Percentiles rank a stretch among this genome's conserved stretches.
Conservation (phyloP, 1,284 basidiomycete species). For the Rhodotorula mucilaginosa region DNA sequence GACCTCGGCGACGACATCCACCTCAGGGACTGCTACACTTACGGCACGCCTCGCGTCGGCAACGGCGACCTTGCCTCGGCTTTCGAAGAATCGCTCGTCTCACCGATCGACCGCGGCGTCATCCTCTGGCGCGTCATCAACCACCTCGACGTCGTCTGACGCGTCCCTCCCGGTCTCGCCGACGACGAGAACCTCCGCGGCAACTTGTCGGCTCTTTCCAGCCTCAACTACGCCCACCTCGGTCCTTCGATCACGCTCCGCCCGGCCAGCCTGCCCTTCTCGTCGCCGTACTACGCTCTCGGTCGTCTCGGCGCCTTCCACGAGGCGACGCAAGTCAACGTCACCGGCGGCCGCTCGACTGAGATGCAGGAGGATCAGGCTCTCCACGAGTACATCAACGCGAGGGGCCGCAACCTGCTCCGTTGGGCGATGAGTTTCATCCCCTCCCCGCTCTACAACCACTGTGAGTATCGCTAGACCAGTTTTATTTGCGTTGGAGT, state of each 20-base stretch:
- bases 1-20: constrained; percentile 30
- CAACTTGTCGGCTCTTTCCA: constrained; percentile 5
- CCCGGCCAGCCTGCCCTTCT: background rate
- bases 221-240: constrained; percentile 28
- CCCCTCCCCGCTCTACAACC: constrained; percentile 19
- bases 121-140: constrained; percentile 35
- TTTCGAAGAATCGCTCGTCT: constrained; percentile 21
- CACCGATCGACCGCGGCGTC: constrained; percentile 27
- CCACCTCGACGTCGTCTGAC: constrained; percentile 29
- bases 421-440: background rate
- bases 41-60: constrained; percentile 31
- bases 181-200: constrained; percentile 16
- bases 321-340: constrained; percentile 14
- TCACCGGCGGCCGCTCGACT: constrained; percentile 5
- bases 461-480: background rate
- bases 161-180: constrained; percentile 25
- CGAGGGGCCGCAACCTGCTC: constrained; percentile 11
- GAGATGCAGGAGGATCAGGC: background rate
- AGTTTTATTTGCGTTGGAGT: background rate
- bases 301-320: constrained; percentile 13
- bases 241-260: constrained; percentile 18
- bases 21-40: constrained; percentile 29
- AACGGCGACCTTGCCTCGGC: constrained; percentile 17
- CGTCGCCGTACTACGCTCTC: constrained; percentile 2
- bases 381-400: background rate